These are phyloP conservation scores for Sextonia rubra DNA, from an alignment of 164 flowering plant species.

Conservation along the genomic window DNA sequence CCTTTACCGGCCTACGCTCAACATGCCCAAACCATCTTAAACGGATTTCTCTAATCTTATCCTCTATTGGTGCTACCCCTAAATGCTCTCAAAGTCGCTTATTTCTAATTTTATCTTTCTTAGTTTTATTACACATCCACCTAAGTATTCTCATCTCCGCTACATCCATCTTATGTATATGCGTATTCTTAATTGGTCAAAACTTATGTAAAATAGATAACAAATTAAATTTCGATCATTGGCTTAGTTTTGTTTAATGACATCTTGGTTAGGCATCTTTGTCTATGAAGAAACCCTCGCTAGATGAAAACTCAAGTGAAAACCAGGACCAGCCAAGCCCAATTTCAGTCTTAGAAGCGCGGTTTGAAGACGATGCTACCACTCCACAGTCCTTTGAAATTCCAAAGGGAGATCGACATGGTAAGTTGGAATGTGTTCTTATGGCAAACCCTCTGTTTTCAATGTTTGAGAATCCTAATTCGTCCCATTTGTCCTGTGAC, in stretches of 20 bases:
- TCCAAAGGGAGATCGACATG: slow-evolving; percentile 28
- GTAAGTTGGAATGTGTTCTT: slow-evolving; percentile 22
- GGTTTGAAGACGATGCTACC: slow-evolving; percentile 54
- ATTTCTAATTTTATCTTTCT: no score
- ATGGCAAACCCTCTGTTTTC: background rate
- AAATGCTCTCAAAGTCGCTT: no score
- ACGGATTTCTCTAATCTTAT: no score
- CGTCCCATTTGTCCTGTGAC: background rate
- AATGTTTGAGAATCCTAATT: background rate
- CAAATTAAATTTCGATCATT: background rate
- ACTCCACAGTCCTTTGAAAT: slow-evolving; percentile 26
- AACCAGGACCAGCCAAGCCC: slow-evolving; percentile 49
- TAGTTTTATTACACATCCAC: no score
- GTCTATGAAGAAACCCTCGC: slow-evolving; percentile 12
- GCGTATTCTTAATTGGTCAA: no score
- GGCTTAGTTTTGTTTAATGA: background rate
- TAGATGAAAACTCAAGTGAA: slow-evolving; percentile 23
- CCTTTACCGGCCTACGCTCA: no score
- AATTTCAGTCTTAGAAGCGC: slow-evolving; percentile 38
- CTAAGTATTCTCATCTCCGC: no score
- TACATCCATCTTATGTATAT: no score
- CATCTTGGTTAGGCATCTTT: slow-evolving; percentile 9
- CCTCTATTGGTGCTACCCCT: no score
- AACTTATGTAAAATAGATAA: no score
- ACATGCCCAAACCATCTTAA: no score